Evolutionary conservation across 257 asterid genomes (phyloP).

Genomic region (Jaltomata sinuosa): DNA sequence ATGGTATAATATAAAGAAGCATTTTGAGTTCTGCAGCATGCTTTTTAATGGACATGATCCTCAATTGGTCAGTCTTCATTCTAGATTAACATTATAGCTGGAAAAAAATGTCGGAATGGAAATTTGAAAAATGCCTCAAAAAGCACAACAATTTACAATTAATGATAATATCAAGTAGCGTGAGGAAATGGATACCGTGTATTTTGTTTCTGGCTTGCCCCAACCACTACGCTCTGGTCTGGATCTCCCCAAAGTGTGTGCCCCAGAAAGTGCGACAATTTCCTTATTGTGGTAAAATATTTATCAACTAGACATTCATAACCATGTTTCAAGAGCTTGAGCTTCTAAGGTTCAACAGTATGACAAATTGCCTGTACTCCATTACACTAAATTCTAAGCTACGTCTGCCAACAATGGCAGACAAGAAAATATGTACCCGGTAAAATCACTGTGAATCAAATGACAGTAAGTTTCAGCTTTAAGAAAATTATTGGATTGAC

Average conservation of each 20-base stretch:
- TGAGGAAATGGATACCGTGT: too few species aligned
- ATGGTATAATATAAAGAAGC: not conserved
- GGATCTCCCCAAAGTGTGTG: constrained; percentile 92
- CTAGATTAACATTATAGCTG: too few species aligned
- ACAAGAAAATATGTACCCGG: not conserved
- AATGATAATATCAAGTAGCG: not conserved
- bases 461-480: not conserved
- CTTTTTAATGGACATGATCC: too few species aligned
- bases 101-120: not conserved
- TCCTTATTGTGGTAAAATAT: constrained; percentile 37
- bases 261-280: constrained; percentile 98
- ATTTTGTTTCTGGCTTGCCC: constrained; percentile 99
- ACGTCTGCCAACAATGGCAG: not conserved
- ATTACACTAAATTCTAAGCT: not conserved
- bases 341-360: not conserved
- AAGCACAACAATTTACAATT: not conserved
- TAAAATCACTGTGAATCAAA: not conserved
- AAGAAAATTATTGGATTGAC: not conserved
- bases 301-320: not conserved
- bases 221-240: constrained; percentile 99
- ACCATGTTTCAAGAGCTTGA: not conserved
- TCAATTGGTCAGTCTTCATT: too few species aligned
- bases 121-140: not conserved
- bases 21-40: not conserved
- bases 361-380: not conserved